A percentile compares a stretch with the other conserved stretches of the same genome.
Evolutionary conservation across 75 land plant species (phyloP).

Genomic region (Sequoia sempervirens): DNA sequence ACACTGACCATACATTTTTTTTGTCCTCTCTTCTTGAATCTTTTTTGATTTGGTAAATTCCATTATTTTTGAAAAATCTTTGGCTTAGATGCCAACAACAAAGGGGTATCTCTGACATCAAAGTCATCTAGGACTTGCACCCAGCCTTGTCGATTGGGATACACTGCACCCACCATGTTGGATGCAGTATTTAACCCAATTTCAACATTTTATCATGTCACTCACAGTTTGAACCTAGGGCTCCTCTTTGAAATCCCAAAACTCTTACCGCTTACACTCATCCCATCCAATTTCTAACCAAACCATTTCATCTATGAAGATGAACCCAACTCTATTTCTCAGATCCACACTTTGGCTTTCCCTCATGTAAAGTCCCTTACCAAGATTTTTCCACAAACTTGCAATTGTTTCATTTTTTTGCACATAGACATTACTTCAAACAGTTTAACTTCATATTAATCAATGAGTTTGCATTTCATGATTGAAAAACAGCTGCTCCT

Average conservation of each 20-base stretch:
- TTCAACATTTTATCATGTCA: not conserved
- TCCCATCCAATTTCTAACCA: not conserved
- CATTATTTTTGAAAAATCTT: not conserved
- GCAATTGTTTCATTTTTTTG: too few relatives aligned
- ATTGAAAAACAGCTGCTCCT: too few relatives aligned
- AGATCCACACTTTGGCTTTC: not conserved
- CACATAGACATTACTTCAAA: too few relatives aligned
- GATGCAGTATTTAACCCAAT: not conserved
- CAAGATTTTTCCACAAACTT: not conserved
- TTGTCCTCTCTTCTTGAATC: not conserved
- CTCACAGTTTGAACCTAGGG: not conserved
- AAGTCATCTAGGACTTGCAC: not conserved
- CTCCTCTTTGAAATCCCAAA: not conserved
- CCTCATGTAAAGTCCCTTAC: not conserved
- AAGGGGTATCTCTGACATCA: not conserved
- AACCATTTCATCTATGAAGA: not conserved
- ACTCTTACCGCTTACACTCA: not conserved
- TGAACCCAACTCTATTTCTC: not conserved
- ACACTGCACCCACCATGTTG: not conserved
- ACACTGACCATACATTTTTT: not conserved
- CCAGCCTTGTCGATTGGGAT: not conserved
- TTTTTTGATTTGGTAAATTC: not conserved
- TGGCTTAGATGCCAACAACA: not conserved
- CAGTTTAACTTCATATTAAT: too few relatives aligned
- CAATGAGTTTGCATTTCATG: too few relatives aligned